Conservation (phyloP, 139 green algal species). For the Mesostigma viride region DNA sequence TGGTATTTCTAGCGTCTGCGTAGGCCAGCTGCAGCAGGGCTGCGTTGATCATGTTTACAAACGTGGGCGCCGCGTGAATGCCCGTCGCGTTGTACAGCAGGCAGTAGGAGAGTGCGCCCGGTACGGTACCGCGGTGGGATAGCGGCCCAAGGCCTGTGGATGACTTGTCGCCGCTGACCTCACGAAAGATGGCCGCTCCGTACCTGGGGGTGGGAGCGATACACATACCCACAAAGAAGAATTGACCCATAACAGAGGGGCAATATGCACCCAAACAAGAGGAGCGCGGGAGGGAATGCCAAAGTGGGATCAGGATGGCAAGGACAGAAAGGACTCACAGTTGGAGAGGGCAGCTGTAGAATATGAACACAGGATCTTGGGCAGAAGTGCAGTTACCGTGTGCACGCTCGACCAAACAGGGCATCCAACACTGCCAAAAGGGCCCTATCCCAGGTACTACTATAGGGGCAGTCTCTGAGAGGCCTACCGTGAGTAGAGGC, state of each 20-base stretch:
- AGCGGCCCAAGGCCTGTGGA: too few relatives aligned
- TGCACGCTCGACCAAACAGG: background rate
- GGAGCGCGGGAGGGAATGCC: background rate
- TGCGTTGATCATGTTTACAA: slow-evolving; percentile 3
- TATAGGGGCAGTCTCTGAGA: background rate
- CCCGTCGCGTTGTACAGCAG: slow-evolving; percentile 2
- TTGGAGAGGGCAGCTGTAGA: background rate
- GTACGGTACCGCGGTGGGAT: too few relatives aligned
- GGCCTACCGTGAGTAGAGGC: background rate
- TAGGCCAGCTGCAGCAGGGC: background rate
- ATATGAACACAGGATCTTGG: background rate
- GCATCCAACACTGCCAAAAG: background rate
- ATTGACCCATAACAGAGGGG: background rate
- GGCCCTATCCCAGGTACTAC: background rate
- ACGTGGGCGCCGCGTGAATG: background rate
- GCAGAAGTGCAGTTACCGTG: background rate
- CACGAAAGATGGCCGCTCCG: background rate
- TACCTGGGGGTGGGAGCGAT: background rate
- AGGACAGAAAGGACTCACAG: background rate
- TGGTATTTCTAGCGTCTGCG: too few relatives aligned
- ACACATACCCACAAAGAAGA: background rate
- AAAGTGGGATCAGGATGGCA: background rate
- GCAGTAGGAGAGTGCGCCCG: background rate
- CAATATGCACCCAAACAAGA: background rate
- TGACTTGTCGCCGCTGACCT: background rate